phyloP scores from a whole-genome alignment of 2,329 filamentous ascomycete genomes.

The Alternaria longipes region DNA sequence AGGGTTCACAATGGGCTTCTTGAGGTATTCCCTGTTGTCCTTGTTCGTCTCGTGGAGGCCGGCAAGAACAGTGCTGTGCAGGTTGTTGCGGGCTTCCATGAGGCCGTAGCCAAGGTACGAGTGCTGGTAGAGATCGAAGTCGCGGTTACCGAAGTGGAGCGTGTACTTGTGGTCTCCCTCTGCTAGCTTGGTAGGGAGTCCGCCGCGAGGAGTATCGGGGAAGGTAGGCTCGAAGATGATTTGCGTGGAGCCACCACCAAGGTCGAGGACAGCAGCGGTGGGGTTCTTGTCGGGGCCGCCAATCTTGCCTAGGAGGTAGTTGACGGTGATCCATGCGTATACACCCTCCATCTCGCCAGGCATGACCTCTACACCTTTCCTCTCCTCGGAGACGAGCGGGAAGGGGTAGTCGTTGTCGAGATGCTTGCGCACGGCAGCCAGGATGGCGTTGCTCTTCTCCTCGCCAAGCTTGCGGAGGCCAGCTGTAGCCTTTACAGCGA shows the following conservation, averaged over 20 bases:
- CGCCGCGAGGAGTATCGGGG: conserved; percentile 73
- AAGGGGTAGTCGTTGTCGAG: conserved; percentile 93
- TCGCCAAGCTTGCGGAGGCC: conserved; percentile 86
- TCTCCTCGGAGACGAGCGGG: conserved; percentile 85
- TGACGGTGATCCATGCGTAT: conserved; percentile 98
- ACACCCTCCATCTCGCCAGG: conserved; percentile 96
- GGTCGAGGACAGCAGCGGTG: conserved; percentile 93
- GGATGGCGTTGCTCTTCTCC: conserved; percentile 82
- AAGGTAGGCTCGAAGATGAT: conserved; percentile 99
- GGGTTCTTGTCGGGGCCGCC: conserved; percentile 88
- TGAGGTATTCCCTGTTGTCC: conserved; percentile 69
- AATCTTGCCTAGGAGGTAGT: conserved; percentile 98
- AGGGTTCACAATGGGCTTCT: conserved; percentile 78
- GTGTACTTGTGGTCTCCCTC: conserved; percentile 97
- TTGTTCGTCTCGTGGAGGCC: conserved; percentile 72
- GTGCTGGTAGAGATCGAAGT: conserved; percentile 96
- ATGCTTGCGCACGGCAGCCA: conserved; percentile 82
- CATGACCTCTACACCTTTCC: conserved; percentile 95
- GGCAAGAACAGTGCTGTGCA: conserved; percentile 79
- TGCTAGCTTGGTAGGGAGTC: conserved; percentile 84
- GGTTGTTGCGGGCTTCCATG: conserved; percentile 90
- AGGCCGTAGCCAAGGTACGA: conserved; percentile 96
- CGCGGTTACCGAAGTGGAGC: conserved; percentile 85
- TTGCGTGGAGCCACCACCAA: conserved; percentile 96
- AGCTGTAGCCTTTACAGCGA: conserved; percentile 98